phyloP scores from a whole-genome alignment of 2,329 filamentous ascomycete species.

The Periconia sp. region DNA sequence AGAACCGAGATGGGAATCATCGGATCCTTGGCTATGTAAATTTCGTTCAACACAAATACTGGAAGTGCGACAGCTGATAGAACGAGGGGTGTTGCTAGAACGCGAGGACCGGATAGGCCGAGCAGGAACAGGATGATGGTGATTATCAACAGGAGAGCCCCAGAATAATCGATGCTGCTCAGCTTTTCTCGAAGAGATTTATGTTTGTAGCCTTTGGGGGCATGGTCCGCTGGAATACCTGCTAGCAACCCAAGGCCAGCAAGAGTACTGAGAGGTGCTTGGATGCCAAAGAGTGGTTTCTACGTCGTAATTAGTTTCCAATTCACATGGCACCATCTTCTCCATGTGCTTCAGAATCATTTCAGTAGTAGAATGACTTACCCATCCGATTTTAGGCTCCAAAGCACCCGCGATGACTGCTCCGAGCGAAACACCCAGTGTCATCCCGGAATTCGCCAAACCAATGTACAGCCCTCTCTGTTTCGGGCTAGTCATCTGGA shows the following conservation, averaged over 20 bases:
- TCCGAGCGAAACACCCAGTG: slow-evolving; percentile 72
- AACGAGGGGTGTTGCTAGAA: slow-evolving; percentile 66
- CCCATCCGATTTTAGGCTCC: slow-evolving; percentile 71
- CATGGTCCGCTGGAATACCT: slow-evolving; percentile 63
- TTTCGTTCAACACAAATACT: slow-evolving; percentile 66
- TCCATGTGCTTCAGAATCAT: neutral
- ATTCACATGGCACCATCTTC: neutral
- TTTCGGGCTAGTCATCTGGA: slow-evolving; percentile 73
- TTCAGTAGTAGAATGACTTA: slow-evolving; percentile 46
- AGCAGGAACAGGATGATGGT: slow-evolving; percentile 76
- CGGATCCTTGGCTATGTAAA: slow-evolving; percentile 68
- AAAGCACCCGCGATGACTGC: slow-evolving; percentile 73
- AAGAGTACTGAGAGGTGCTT: slow-evolving; percentile 68
- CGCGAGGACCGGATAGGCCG: slow-evolving; percentile 68
- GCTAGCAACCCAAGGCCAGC: slow-evolving; percentile 69
- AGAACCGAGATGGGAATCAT: slow-evolving; percentile 77
- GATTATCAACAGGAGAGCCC: slow-evolving; percentile 60
- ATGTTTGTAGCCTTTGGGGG: slow-evolving; percentile 39
- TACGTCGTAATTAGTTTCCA: too few relatives aligned
- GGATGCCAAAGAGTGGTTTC: slow-evolving; percentile 75
- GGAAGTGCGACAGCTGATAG: slow-evolving; percentile 62
- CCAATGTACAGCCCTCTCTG: slow-evolving; percentile 76
- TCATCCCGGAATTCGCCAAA: slow-evolving; percentile 74
- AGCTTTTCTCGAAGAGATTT: slow-evolving; percentile 61
- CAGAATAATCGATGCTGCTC: slow-evolving; percentile 74